A percentile compares a stretch with the other conserved stretches of the same genome.
These are phyloP conservation scores for Vicia sativa DNA, from an alignment of 306 rosid species.

Conservation along the genomic window DNA sequence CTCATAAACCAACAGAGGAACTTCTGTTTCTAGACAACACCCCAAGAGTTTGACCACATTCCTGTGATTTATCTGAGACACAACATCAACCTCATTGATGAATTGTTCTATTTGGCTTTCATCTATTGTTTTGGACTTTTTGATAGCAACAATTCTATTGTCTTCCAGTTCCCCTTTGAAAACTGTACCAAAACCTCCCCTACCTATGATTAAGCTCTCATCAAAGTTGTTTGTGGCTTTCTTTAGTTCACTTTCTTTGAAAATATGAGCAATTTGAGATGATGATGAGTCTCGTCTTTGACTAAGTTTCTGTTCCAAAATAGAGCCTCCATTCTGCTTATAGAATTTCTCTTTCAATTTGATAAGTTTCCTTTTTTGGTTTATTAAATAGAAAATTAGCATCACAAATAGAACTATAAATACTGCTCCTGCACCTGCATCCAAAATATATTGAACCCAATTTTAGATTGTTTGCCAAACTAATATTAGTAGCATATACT, in stretches of 20 bases:
- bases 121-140: slow-evolving; percentile 1
- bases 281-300: neutral
- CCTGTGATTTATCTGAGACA: slow-evolving; percentile 51
- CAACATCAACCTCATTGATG: slow-evolving; percentile 48
- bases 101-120: slow-evolving; percentile 45
- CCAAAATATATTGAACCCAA: neutral
- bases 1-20: slow-evolving; percentile 48
- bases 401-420: slow-evolving; percentile 1
- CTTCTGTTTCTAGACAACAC: neutral
- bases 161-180: slow-evolving; percentile 37
- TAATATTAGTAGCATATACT: neutral
- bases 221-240: slow-evolving; percentile 50
- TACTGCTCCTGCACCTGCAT: slow-evolving; percentile 18
- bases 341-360: no score
- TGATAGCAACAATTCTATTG: slow-evolving; percentile 31
- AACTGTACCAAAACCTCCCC: slow-evolving; percentile 47
- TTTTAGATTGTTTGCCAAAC: no score
- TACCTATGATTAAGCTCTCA: slow-evolving; percentile 37
- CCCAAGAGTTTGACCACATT: neutral
- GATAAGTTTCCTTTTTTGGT: no score
- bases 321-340: slow-evolving; percentile 9
- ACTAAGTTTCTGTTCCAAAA: slow-evolving; percentile 36
- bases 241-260: slow-evolving; percentile 23
- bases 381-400: no score
- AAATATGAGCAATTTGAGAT: slow-evolving; percentile 21